Evolutionary conservation across 257 asterid species (phyloP).

Genomic region (Ballota nigra): DNA sequence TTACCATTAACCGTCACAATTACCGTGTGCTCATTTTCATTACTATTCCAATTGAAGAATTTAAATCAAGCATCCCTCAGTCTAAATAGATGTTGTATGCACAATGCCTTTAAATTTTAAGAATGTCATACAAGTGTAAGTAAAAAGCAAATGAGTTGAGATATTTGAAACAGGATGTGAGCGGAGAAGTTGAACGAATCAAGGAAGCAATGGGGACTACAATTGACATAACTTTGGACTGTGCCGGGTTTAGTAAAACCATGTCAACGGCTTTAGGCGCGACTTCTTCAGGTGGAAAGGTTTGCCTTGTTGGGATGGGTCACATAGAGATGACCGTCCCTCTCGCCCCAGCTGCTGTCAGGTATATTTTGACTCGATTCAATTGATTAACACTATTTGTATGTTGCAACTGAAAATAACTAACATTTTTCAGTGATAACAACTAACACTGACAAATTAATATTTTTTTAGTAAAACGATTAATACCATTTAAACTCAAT

Average conservation of each 20-base stretch:
- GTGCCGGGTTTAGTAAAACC: constrained; percentile 83
- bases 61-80: too few relatives aligned
- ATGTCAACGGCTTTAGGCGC: constrained; percentile 89
- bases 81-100: too few relatives aligned
- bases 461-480: not conserved
- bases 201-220: constrained; percentile 61
- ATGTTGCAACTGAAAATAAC: not conserved
- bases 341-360: constrained; percentile 84
- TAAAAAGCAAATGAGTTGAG: not conserved
- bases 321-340: constrained; percentile 77
- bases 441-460: not conserved
- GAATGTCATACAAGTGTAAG: too few relatives aligned
- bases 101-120: too few relatives aligned
- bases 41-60: too few relatives aligned
- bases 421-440: not conserved
- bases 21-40: too few relatives aligned
- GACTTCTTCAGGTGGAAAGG: constrained; percentile 83
- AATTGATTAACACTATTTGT: too few relatives aligned
- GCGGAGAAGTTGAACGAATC: constrained; percentile 57
- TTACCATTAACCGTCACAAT: too few relatives aligned
- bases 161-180: constrained; percentile 52
- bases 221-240: constrained; percentile 66
- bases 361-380: constrained; percentile 37
- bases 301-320: constrained; percentile 91
- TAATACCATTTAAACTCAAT: not conserved